These are phyloP conservation scores for Colletotrichum spinosum DNA, from an alignment of 2,329 filamentous ascomycete species.

Conservation along the genomic window DNA sequence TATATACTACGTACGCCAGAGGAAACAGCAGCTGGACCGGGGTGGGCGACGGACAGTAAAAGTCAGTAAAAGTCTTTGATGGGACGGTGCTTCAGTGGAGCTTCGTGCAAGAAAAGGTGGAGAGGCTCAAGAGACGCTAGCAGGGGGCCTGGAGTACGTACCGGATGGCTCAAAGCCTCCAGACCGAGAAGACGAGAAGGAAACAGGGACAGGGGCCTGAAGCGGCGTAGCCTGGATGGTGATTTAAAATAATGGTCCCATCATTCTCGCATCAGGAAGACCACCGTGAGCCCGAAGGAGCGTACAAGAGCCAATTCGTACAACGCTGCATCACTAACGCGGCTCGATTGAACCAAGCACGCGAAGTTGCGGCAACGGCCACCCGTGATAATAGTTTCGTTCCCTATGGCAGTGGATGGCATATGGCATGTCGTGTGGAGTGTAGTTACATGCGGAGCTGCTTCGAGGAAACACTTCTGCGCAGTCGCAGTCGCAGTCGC, in stretches of 20 bases:
- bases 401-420: no score
- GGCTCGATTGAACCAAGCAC: no score
- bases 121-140: constrained; percentile 19
- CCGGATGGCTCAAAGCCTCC: neutral
- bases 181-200: constrained; percentile 4
- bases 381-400: no score
- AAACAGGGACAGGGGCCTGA: constrained; percentile 20
- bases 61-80: constrained; percentile 24
- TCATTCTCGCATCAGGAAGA: constrained; percentile 32
- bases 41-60: constrained; percentile 25
- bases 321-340: constrained; percentile 4
- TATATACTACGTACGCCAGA: constrained; percentile 10
- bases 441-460: no score
- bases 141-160: neutral
- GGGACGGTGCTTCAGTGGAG: constrained; percentile 18
- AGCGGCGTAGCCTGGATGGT: constrained; percentile 27
- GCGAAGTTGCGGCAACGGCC: no score
- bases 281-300: constrained; percentile 13
- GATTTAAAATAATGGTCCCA: constrained; percentile 35
- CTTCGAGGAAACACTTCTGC: no score
- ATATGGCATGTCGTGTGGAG: no score
- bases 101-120: constrained; percentile 7
- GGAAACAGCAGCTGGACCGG: constrained; percentile 9
- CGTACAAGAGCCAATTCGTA: constrained; percentile 11
- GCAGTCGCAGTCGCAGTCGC: no score